Base-by-base conservation (phyloP, 495 filamentous ascomycete genomes). In the Podospora fimiseda region DNA sequence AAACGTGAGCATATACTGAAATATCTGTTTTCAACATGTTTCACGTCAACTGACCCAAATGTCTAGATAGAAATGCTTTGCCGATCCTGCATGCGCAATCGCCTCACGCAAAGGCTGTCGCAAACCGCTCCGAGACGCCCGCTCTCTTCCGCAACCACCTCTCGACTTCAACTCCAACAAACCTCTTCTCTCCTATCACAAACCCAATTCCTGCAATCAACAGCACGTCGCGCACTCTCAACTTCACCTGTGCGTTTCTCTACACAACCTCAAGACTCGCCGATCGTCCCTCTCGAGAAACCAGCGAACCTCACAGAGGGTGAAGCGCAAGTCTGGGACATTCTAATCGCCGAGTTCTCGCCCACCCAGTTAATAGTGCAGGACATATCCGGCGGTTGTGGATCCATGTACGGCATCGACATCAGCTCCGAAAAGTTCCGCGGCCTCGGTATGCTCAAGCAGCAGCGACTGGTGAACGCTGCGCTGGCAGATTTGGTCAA, bases 371-470 rank as follows among this genome's bases (percentile, higher is more conserved):
- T 76, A 20, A 55, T 79, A 61, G 86, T 90, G n/a, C 83, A 81
- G 61, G 86, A 90, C 66, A 79, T 90, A 47, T 83, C 79, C n/a
- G 86, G 86, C 33, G 86, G 86, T 23, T 90, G 86, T 68, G 86
- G 86, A 42, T 81, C 78, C 51, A 89, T 90, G 86, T 90, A 89
- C 68, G 81, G 75, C 50, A 81, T 90, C 55, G 83, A 89, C 55
- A 80, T 89, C 56, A 69, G 74, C 48, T 84, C 81, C 16, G 70
- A 75, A 46, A 78, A 71, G 68, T 90, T 90, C 65, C 72, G 78
- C 45, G 86, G 86, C 23, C 48, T 80, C 56, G 73, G 70, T 51
- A 78, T 87, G 68, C 73, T 90, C 58, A 83, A 82, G 72, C 86
- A 89, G 63, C 86, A 90, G 60, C 73, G 83, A 43, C 62, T 89